Percentiles rank a stretch among this genome's conserved stretches.
Conservation (phyloP, 2,329 filamentous ascomycete genomes). For the Monosporascus sp. region DNA sequence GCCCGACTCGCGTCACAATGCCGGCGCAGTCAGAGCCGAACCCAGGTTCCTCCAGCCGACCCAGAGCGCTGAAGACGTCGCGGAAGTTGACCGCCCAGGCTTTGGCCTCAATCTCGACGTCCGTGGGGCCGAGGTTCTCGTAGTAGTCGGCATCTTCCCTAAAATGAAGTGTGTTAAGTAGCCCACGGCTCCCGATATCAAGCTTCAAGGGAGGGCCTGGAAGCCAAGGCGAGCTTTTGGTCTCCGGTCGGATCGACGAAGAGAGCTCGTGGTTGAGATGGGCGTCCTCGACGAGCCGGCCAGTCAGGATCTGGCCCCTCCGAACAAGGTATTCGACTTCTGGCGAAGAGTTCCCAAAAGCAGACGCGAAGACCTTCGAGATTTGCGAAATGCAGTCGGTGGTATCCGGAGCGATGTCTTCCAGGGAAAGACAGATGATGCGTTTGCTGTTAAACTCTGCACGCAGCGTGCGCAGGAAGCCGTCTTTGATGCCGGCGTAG, state of each 20-base stretch:
- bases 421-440: slow-evolving; percentile 4
- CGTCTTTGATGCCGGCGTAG: slow-evolving; percentile 1
- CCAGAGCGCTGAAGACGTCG: neutral
- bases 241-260: neutral
- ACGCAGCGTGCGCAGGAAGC: slow-evolving; percentile 4
- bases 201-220: slow-evolving; percentile 6
- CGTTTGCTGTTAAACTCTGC: slow-evolving; percentile 2
- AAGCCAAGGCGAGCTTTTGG: neutral
- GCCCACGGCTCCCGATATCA: neutral
- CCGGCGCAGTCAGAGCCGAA: neutral
- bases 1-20: neutral
- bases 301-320: neutral
- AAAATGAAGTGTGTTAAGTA: neutral
- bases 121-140: neutral
- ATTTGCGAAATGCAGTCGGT: neutral
- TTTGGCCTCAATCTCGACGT: neutral
- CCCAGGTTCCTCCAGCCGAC: neutral
- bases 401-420: neutral
- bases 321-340: slow-evolving; percentile 6
- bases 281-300: neutral
- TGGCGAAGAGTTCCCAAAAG: neutral
- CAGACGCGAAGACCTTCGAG: neutral
- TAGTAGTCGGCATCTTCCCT: neutral
- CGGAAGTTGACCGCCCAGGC: neutral
- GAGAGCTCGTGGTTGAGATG: neutral